A percentile compares a stretch with the other conserved stretches of the same genome.
Conservation (phyloP, 208 protist species). For the Lotmaria passim region DNA sequence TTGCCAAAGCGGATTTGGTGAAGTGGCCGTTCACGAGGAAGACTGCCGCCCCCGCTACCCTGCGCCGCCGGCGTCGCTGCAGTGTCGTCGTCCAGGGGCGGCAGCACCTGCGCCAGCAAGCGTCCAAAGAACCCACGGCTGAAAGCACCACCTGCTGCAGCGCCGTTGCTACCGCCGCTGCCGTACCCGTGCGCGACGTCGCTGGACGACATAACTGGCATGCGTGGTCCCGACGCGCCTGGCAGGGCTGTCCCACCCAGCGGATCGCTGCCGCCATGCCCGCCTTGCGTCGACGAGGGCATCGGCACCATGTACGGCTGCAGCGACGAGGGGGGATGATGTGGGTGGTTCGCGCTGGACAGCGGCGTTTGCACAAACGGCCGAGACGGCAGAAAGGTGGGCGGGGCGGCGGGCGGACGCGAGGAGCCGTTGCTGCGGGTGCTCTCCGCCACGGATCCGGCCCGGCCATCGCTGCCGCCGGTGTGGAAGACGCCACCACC, state of each 20-base stretch:
- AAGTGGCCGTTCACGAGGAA: conserved; percentile 31
- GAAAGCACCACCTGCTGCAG: not conserved
- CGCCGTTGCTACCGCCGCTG: not conserved
- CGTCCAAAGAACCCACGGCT: conserved; percentile 24
- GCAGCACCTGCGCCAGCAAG: conserved; percentile 28
- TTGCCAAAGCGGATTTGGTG: conserved; percentile 83
- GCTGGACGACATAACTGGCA: conserved; percentile 11
- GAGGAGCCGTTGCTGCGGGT: conserved; percentile 22
- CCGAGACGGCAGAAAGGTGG: conserved; percentile 19
- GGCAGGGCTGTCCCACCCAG: conserved; percentile 7
- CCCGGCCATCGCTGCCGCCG: conserved; percentile 21
- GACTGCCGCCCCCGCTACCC: not conserved
- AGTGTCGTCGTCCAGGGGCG: conserved; percentile 24
- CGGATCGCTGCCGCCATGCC: conserved; percentile 1
- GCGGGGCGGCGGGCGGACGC: conserved; percentile 14
- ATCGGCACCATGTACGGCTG: conserved; percentile 27
- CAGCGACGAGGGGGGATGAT: too few species aligned
- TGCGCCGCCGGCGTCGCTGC: not conserved
- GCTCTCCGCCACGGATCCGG: conserved; percentile 4
- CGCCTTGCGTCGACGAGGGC: conserved; percentile 7
- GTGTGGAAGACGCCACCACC: conserved; percentile 15
- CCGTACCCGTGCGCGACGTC: conserved; percentile 14
- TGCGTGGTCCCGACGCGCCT: conserved; percentile 18
- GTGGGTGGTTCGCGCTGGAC: not conserved
- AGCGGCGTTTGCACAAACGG: conserved; percentile 14